Conservation (phyloP, 306 rosid genomes). For the Sophora flavescens region DNA sequence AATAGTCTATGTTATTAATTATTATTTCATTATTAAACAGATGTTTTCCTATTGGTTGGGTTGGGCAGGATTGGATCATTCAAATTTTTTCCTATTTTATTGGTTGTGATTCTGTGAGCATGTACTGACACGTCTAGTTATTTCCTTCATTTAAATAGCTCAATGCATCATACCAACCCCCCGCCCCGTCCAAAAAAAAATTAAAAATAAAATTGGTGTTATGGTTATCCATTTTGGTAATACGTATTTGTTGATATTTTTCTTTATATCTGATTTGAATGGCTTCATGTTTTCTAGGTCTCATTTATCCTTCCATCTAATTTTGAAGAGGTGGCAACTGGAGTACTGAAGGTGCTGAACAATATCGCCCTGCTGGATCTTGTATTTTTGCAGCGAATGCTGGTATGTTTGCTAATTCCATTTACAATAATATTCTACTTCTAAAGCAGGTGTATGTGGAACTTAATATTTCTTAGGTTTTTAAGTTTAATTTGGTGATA, state of each 20-base stretch:
- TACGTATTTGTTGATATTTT: constrained; percentile 25
- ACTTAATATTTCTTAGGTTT: constrained; percentile 23
- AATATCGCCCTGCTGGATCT: constrained; percentile 94
- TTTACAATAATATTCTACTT: constrained; percentile 22
- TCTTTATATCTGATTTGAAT: constrained; percentile 41
- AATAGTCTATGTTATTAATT: constrained; percentile 2
- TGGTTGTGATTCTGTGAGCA: too few species aligned
- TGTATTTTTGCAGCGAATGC: constrained; percentile 88
- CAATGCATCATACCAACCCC: neutral
- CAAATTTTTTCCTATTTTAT: constrained; percentile 1
- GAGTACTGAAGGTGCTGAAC: constrained; percentile 95
- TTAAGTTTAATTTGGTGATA: constrained; percentile 19
- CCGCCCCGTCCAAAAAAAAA: neutral
- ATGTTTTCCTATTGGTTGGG: neutral
- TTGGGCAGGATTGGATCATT: constrained; percentile 8
- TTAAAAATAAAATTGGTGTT: neutral
- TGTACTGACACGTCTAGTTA: neutral
- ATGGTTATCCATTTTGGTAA: constrained; percentile 29
- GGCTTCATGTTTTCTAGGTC: constrained; percentile 62
- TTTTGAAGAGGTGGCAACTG: constrained; percentile 98
- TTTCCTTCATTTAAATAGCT: constrained; percentile 14
- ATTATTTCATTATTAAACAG: neutral
- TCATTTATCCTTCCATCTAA: constrained; percentile 89
- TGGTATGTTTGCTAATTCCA: constrained; percentile 62
- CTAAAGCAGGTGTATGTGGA: constrained; percentile 25